A percentile compares a stretch with the other conserved stretches of the same genome.
Conservation (phyloP, 2,329 filamentous ascomycete species). For the Aspergillus sp. region DNA sequence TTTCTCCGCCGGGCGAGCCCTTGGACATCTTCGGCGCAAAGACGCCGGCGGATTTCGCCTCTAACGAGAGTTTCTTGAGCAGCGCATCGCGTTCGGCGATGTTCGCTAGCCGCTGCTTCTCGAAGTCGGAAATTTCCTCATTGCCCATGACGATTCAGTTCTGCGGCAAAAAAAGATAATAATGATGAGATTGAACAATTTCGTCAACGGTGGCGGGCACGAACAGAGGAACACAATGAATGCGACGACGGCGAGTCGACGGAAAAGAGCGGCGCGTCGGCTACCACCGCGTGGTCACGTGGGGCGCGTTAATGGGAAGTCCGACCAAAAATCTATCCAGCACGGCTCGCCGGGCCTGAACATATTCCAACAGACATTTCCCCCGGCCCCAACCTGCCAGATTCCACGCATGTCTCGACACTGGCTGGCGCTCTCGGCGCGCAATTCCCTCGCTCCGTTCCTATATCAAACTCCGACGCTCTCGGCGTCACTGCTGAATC, state of each 20-base stretch:
- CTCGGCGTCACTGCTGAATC: slow-evolving; percentile 7
- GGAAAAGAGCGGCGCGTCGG: not conserved
- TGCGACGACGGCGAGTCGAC: not conserved
- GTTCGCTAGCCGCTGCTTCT: slow-evolving; percentile 79
- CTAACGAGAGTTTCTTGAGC: slow-evolving; percentile 70
- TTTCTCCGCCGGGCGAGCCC: slow-evolving; percentile 39
- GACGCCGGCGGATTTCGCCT: slow-evolving; percentile 67
- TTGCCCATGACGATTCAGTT: slow-evolving; percentile 27
- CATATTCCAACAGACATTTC: not conserved
- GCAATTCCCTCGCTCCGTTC: slow-evolving; percentile 58
- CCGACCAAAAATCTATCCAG: not conserved
- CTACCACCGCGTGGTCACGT: slow-evolving; percentile 25
- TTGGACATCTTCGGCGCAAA: slow-evolving; percentile 56
- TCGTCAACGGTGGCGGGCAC: not conserved
- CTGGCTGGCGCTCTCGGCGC: slow-evolving; percentile 27
- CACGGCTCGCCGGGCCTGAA: not conserved
- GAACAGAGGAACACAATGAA: not conserved
- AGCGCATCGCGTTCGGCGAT: slow-evolving; percentile 84
- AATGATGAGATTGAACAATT: too few relatives aligned
- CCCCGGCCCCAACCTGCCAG: slow-evolving; percentile 26
- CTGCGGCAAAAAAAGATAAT: not conserved
- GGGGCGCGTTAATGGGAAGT: not conserved
- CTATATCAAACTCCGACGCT: slow-evolving; percentile 72
- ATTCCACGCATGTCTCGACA: slow-evolving; percentile 24
- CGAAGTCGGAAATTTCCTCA: slow-evolving; percentile 75